These are phyloP conservation scores for Populus pruinosa DNA, from an alignment of 345 rosid genomes.

Conservation along the genomic window DNA sequence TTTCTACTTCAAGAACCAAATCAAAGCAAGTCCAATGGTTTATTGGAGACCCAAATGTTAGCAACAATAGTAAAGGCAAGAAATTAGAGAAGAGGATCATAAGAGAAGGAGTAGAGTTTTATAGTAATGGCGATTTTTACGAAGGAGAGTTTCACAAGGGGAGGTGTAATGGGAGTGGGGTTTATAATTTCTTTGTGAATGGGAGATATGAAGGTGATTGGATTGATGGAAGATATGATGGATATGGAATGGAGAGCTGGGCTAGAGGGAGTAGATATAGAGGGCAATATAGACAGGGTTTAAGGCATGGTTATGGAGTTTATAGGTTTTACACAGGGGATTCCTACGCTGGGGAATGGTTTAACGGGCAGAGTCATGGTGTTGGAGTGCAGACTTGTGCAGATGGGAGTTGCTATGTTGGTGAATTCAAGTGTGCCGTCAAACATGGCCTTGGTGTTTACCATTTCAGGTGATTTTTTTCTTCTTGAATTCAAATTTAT, in stretches of 20 bases:
- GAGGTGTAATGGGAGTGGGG: slow-evolving; percentile 88
- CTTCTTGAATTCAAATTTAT: not conserved
- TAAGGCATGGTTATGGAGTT: slow-evolving; percentile 77
- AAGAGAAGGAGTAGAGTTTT: slow-evolving; percentile 79
- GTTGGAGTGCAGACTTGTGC: slow-evolving; percentile 79
- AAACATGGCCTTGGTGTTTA: slow-evolving; percentile 93
- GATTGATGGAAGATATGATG: slow-evolving; percentile 88
- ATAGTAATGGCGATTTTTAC: slow-evolving; percentile 83
- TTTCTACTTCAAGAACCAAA: slow-evolving; percentile 34
- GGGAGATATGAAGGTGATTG: slow-evolving; percentile 96
- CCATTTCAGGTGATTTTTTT: slow-evolving; percentile 65
- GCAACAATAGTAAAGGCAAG: slow-evolving; percentile 1
- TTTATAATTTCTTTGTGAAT: slow-evolving; percentile 63
- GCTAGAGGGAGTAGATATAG: slow-evolving; percentile 85
- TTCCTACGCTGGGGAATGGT: slow-evolving; percentile 90
- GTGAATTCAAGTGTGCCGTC: slow-evolving; percentile 79
- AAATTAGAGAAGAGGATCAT: slow-evolving; percentile 28
- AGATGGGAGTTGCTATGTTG: slow-evolving; percentile 81
- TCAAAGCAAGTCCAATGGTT: slow-evolving; percentile 73
- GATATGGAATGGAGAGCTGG: slow-evolving; percentile 92
- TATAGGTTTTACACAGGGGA: slow-evolving; percentile 87
- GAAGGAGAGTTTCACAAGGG: slow-evolving; percentile 92
- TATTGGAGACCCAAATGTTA: slow-evolving; percentile 53
- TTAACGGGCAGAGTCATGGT: slow-evolving; percentile 93
- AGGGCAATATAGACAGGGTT: slow-evolving; percentile 78